Conservation (phyloP, 2,329 filamentous ascomycete species). For the Emydomyces testavorans region DNA sequence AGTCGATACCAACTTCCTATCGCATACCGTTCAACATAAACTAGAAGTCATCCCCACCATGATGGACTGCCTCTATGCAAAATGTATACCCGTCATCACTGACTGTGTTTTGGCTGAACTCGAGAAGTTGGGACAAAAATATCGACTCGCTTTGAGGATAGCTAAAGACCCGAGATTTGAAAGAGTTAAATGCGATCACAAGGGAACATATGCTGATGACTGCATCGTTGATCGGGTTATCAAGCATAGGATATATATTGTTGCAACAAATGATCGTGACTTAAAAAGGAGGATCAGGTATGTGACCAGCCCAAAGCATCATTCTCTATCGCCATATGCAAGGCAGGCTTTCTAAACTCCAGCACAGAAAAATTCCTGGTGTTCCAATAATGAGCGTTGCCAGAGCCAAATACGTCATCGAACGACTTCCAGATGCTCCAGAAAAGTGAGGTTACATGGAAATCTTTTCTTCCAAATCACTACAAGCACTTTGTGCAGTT, state of each 20-base stretch:
- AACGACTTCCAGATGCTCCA: slow-evolving; percentile 75
- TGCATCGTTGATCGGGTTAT: slow-evolving; percentile 63
- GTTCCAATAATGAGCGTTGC: slow-evolving; percentile 63
- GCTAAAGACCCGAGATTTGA: slow-evolving; percentile 85
- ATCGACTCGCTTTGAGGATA: slow-evolving; percentile 72
- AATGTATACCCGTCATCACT: slow-evolving; percentile 80
- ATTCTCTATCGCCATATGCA: background rate
- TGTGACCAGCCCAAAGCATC: background rate
- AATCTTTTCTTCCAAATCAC: background rate
- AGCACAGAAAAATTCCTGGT: slow-evolving; percentile 55
- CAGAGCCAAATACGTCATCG: slow-evolving; percentile 86
- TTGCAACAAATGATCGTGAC: slow-evolving; percentile 60
- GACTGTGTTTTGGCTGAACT: slow-evolving; percentile 72
- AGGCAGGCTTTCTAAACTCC: background rate
- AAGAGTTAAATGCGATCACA: slow-evolving; percentile 77
- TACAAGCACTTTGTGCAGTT: background rate
- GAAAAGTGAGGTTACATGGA: slow-evolving; percentile 37
- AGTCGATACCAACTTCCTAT: slow-evolving; percentile 82
- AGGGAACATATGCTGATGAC: slow-evolving; percentile 78
- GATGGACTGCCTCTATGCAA: slow-evolving; percentile 90
- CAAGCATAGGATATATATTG: slow-evolving; percentile 66
- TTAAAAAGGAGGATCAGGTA: slow-evolving; percentile 64
- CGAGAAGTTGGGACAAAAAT: slow-evolving; percentile 81
- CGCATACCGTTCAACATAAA: slow-evolving; percentile 82
- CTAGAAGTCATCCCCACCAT: slow-evolving; percentile 75